Conservation (phyloP, 2,329 filamentous ascomycete species). For the Remersonia thermophila region DNA sequence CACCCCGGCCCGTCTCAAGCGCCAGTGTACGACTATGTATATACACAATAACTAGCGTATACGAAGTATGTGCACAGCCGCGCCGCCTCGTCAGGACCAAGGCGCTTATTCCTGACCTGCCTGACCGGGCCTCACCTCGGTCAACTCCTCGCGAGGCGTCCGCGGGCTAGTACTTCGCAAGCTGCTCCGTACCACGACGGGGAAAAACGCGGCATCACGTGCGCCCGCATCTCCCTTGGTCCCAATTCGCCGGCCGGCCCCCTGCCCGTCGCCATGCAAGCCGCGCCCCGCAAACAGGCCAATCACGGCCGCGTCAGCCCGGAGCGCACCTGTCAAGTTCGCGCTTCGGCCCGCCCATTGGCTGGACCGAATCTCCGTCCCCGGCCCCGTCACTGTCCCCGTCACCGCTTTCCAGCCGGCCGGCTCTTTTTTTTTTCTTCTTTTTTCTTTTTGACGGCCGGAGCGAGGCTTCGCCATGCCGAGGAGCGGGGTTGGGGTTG, state of each 20-base stretch:
- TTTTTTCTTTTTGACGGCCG: not conserved
- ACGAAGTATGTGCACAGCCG: no score
- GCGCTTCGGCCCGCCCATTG: conserved; percentile 9
- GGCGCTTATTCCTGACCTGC: no score
- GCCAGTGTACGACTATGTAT: no score
- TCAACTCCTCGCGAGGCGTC: not conserved
- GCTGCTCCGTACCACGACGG: no score
- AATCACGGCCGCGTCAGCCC: conserved; percentile 7
- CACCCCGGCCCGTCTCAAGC: not conserved
- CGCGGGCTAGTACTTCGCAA: no score
- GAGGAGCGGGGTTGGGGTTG: no score
- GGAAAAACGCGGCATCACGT: conserved; percentile 7
- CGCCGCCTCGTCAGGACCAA: conserved; percentile 1
- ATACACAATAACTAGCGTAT: no score
- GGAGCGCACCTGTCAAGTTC: conserved; percentile 8
- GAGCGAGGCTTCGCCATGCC: no score
- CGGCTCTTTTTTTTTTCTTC: not conserved
- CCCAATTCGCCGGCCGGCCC: conserved; percentile 3
- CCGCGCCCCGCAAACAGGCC: conserved; percentile 3
- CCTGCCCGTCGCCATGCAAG: conserved; percentile 9
- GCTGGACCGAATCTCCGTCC: no score
- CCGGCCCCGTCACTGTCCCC: no score
- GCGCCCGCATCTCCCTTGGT: not conserved
- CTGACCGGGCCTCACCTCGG: not conserved
- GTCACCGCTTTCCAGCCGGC: not conserved